Conservation (phyloP, 208 protist species). For the Trypanosoma conorhini region DNA sequence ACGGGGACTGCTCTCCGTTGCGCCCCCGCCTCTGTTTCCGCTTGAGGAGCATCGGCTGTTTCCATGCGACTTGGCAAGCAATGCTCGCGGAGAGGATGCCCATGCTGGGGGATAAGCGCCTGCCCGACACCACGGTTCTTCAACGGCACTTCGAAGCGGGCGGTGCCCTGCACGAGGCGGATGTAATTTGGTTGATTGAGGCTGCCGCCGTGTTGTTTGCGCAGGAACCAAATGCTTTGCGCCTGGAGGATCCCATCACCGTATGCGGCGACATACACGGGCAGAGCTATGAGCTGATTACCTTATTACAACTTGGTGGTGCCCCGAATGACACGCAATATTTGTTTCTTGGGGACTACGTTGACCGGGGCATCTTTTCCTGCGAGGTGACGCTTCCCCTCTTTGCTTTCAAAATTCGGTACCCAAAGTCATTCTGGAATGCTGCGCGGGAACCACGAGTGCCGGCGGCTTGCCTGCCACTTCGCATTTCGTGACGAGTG, state of each 20-base stretch:
- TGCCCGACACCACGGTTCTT: slow-evolving; percentile 27
- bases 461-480: slow-evolving; percentile 77
- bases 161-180: slow-evolving; percentile 20
- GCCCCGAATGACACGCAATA: slow-evolving; percentile 89
- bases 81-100: background rate
- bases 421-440: slow-evolving; percentile 74
- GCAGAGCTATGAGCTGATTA: slow-evolving; percentile 90
- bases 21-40: slow-evolving; percentile 13
- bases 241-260: slow-evolving; percentile 61
- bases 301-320: slow-evolving; percentile 70
- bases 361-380: slow-evolving; percentile 63
- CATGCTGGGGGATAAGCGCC: background rate
- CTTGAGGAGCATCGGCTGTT: slow-evolving; percentile 14
- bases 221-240: slow-evolving; percentile 70
- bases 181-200: slow-evolving; percentile 14
- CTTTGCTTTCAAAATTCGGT: slow-evolving; percentile 69
- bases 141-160: slow-evolving; percentile 36
- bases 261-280: slow-evolving; percentile 95
- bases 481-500: slow-evolving; percentile 93
- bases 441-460: slow-evolving; percentile 94
- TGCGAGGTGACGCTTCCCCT: slow-evolving; percentile 69
- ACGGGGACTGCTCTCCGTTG: slow-evolving; percentile 13
- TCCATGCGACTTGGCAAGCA: background rate
- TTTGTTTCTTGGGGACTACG: slow-evolving; percentile 98
- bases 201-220: slow-evolving; percentile 7